Evolutionary conservation across 73 alveolate species (phyloP), one percentile per base, ranked within the genome.

Genomic region (Symbiodinium pilosum): DNA sequence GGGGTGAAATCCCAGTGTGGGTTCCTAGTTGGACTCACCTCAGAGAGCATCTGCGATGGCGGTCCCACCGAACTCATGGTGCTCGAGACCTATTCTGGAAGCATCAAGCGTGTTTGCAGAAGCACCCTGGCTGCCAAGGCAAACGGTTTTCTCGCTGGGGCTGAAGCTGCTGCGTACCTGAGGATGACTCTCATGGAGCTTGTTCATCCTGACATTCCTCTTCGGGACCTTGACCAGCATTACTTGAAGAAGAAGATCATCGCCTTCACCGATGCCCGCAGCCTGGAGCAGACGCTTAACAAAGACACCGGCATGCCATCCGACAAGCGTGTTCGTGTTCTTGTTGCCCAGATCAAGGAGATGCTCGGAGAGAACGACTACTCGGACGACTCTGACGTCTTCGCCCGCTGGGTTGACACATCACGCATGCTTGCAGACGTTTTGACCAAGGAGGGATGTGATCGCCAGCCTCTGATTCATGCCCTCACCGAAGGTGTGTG

Each of bases 381-480:
- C 54, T 1, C 12, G 0, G 93, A 86, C 28, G 83, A 86, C 9
- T 41, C 34, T 30, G 16, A 20, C 32, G 8, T 34, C 44, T 87
- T 38, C 40, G 95, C 86, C 0, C 39, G 14, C 54, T 87, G 95
- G 95, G 34, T 21, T 14, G 95, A 87, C 40, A 87, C 95, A 0
- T 36, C 84, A 2, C 68, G 40, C 86, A 87, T 87, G 95, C 34
- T 87, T 43, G 95, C 95, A 0, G 95, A 87, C 36, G 95, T 54
- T 5, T 26, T 87, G 71, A 87, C 95, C 20, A 87, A 87, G 44
- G 4, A 14, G 7, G 95, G 86, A 64, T 59, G 59, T 28, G 86
- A 54, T 6, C 44, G 86, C 0, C 81, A 87, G 36, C 68, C 84
- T 18, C 18, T 87, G 11, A 30, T 54, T 26, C 26, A 12, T 9